These are phyloP conservation scores for Amaranthus hypochondriacus DNA, from an alignment of 148 eudicot species.

Conservation along the genomic window DNA sequence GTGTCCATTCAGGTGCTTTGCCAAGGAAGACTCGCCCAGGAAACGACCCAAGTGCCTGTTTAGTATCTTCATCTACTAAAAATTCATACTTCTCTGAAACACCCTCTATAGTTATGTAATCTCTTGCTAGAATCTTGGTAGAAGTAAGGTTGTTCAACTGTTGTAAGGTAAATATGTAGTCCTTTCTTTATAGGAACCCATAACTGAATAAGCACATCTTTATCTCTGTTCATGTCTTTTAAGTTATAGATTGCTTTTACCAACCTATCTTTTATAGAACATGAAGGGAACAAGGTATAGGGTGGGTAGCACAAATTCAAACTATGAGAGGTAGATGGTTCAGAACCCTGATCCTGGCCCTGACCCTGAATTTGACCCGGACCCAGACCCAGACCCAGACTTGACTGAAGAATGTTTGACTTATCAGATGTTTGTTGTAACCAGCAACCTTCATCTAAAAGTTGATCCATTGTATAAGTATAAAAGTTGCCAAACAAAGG, in stretches of 20 bases:
- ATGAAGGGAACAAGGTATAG: conserved; percentile 19
- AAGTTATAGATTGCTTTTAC: conserved; percentile 26
- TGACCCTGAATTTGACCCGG: no score
- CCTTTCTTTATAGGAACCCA: conserved; percentile 47
- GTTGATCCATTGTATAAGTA: conserved; percentile 58
- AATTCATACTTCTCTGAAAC: conserved; percentile 51
- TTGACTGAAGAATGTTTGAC: conserved; percentile 36
- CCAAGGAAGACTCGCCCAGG: conserved; percentile 69
- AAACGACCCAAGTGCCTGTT: conserved; percentile 42
- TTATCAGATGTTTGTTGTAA: conserved; percentile 49
- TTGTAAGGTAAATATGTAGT: conserved; percentile 35
- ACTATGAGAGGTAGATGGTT: conserved; percentile 33
- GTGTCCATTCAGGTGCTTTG: conserved; percentile 67
- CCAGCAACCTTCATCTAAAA: conserved; percentile 70
- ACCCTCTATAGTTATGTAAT: conserved; percentile 31
- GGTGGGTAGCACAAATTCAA: conserved; percentile 29
- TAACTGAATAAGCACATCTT: conserved; percentile 56
- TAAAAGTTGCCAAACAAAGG: conserved; percentile 44
- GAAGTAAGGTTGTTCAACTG: conserved; percentile 40
- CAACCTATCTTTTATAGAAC: conserved; percentile 32
- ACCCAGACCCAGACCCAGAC: background rate
- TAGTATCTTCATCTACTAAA: conserved; percentile 52
- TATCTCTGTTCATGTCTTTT: conserved; percentile 26
- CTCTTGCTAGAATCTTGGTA: conserved; percentile 24
- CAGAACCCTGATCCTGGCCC: background rate